Conservation (phyloP, 441 rosid genomes). For the Macaranga tanarius region DNA sequence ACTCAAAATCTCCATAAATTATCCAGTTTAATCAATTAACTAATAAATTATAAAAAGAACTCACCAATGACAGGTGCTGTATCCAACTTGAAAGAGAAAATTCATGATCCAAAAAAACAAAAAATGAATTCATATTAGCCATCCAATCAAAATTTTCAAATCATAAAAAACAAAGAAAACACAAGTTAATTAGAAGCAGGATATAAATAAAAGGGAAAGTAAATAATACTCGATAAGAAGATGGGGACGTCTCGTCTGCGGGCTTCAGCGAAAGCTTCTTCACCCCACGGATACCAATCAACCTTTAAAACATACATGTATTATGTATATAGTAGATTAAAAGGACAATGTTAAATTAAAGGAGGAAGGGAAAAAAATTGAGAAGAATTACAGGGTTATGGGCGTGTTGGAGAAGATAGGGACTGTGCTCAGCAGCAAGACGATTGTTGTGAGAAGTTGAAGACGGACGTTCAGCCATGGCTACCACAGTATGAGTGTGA, state of each 20-base stretch:
- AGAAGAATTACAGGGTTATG: slow-evolving; percentile 63
- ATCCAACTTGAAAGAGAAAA: slow-evolving; percentile 69
- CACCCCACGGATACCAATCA: slow-evolving; percentile 97
- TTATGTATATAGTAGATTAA: no score
- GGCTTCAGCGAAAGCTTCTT: slow-evolving; percentile 87
- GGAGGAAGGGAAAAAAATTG: no score
- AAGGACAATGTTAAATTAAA: no score
- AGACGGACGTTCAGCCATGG: slow-evolving; percentile 59
- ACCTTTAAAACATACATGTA: slow-evolving; percentile 49
- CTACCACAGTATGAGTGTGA: slow-evolving; percentile 38
- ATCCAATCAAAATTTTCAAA: slow-evolving; percentile 1
- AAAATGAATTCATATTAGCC: background rate
- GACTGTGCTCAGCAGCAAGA: slow-evolving; percentile 87
- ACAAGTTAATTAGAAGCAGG: background rate
- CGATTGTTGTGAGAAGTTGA: slow-evolving; percentile 62
- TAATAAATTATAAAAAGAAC: no score
- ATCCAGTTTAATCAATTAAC: no score
- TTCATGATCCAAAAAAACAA: background rate
- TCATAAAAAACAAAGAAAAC: background rate
- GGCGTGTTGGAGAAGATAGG: slow-evolving; percentile 93
- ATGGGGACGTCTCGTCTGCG: slow-evolving; percentile 78
- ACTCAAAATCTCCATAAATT: background rate
- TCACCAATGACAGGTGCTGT: slow-evolving; percentile 99
- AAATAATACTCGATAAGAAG: slow-evolving; percentile 92
- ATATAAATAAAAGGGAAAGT: slow-evolving; percentile 13